These are phyloP conservation scores for Helotiales sp. DNA, from an alignment of 2,329 filamentous ascomycete genomes.

Conservation along the genomic window DNA sequence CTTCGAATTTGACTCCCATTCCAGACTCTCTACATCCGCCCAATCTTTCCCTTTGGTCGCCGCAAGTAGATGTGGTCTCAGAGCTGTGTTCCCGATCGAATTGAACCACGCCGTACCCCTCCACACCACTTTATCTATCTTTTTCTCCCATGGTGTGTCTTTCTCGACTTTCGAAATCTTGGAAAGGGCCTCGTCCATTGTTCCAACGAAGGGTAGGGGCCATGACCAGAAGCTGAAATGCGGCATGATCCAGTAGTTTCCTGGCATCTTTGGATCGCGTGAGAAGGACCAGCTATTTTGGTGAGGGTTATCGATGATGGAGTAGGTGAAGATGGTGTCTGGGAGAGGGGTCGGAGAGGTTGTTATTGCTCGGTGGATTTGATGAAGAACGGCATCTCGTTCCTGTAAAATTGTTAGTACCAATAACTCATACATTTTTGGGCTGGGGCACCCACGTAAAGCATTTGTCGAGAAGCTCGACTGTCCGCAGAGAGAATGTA, in stretches of 20 bases:
- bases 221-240: constrained; percentile 63
- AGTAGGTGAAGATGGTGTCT: constrained; percentile 57
- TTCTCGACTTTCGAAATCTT: constrained; percentile 49
- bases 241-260: constrained; percentile 56
- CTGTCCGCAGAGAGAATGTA: constrained; percentile 52
- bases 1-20: constrained; percentile 31
- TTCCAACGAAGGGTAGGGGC: constrained; percentile 56
- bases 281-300: constrained; percentile 53
- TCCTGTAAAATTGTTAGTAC: constrained; percentile 44
- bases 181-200: constrained; percentile 47
- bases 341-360: constrained; percentile 55
- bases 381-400: constrained; percentile 57
- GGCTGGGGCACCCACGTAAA: constrained; percentile 39
- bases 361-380: constrained; percentile 57
- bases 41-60: constrained; percentile 46
- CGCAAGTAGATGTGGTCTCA: constrained; percentile 35
- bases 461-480: constrained; percentile 51
- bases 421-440: not conserved
- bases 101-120: constrained; percentile 58
- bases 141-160: constrained; percentile 39
- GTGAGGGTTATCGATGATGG: constrained; percentile 55
- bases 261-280: constrained; percentile 46
- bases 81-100: constrained; percentile 34
- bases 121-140: constrained; percentile 54
- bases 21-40: constrained; percentile 54